A percentile compares a stretch with the other conserved stretches of the same genome.
phyloP scores from a whole-genome alignment of 768 basidiomycete genomes.

The Cantharellus anzutake region DNA sequence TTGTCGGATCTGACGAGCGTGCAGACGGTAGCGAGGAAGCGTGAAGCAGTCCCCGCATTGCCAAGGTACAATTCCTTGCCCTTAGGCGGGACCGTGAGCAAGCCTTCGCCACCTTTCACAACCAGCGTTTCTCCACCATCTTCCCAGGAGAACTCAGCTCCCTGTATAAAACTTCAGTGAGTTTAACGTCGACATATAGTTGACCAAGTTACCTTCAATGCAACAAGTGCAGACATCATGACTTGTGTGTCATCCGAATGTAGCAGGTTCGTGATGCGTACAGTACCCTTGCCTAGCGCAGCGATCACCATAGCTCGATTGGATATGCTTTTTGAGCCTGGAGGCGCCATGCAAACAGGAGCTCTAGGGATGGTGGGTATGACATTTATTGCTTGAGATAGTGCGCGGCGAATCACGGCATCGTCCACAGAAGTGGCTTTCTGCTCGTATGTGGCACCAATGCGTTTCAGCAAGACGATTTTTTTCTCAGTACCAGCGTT shows the following conservation, averaged over 20 bases:
- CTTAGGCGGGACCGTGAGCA: constrained; percentile 51
- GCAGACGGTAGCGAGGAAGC: constrained; percentile 94
- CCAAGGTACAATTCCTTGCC: constrained; percentile 87
- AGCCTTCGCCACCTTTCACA: constrained; percentile 72
- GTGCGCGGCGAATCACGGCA: constrained; percentile 57
- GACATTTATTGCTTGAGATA: constrained; percentile 65
- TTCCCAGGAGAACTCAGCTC: constrained; percentile 86
- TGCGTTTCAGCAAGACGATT: constrained; percentile 75
- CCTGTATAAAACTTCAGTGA: constrained; percentile 26
- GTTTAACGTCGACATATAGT: not conserved
- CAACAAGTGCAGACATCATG: constrained; percentile 89
- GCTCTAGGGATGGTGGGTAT: constrained; percentile 43
- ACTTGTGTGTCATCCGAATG: constrained; percentile 98
- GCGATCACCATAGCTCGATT: constrained; percentile 89
- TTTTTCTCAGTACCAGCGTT: constrained; percentile 87
- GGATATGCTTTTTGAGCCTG: constrained; percentile 91
- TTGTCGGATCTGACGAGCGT: constrained; percentile 46
- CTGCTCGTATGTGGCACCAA: constrained; percentile 82
- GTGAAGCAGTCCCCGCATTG: constrained; percentile 94
- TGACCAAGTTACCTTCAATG: constrained; percentile 45
- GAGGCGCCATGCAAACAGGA: constrained; percentile 62
- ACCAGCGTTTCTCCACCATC: constrained; percentile 91
- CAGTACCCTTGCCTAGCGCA: constrained; percentile 75
- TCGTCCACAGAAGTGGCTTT: constrained; percentile 79
- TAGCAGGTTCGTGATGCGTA: constrained; percentile 72